Conservation (phyloP, 768 basidiomycete genomes). For the Mycena vitilis region DNA sequence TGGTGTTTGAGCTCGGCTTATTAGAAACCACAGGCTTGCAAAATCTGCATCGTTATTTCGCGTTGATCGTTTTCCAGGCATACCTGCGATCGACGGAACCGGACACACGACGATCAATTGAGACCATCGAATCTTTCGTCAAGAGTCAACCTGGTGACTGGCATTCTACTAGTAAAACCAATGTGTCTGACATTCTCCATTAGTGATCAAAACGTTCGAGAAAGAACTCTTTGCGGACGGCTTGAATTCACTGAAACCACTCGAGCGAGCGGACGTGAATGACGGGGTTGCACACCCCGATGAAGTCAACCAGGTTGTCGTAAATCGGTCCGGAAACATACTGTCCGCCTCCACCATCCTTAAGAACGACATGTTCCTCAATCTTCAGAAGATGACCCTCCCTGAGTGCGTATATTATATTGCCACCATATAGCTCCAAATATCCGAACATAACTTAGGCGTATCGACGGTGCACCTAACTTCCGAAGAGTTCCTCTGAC, state of each 20-base stretch:
- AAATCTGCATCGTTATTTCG: conserved; percentile 86
- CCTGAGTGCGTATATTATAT: conserved; percentile 74
- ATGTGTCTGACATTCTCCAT: not conserved
- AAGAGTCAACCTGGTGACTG: conserved; percentile 81
- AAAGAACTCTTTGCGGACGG: conserved; percentile 88
- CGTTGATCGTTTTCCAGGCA: conserved; percentile 89
- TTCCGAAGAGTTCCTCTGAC: conserved; percentile 86
- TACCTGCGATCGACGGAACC: conserved; percentile 86
- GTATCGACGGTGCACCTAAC: conserved; percentile 95
- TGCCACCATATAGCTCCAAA: not conserved
- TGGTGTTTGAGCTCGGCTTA: conserved; percentile 22
- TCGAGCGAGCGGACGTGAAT: conserved; percentile 75
- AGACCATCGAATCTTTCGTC: conserved; percentile 86
- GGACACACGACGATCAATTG: conserved; percentile 80
- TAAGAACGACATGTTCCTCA: conserved; percentile 95
- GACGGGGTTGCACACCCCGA: conserved; percentile 87
- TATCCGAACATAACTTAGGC: conserved; percentile 51
- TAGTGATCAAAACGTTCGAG: conserved; percentile 95
- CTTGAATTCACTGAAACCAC: conserved; percentile 81
- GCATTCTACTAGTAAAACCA: not conserved
- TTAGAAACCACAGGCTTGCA: conserved; percentile 66
- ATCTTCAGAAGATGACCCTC: conserved; percentile 95
- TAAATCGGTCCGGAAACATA: conserved; percentile 85
- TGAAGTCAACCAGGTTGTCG: conserved; percentile 89
- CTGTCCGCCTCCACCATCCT: conserved; percentile 93